These are phyloP conservation scores for Colletotrichum plurivorum DNA, from an alignment of 2,329 filamentous ascomycete species.

Conservation along the genomic window DNA sequence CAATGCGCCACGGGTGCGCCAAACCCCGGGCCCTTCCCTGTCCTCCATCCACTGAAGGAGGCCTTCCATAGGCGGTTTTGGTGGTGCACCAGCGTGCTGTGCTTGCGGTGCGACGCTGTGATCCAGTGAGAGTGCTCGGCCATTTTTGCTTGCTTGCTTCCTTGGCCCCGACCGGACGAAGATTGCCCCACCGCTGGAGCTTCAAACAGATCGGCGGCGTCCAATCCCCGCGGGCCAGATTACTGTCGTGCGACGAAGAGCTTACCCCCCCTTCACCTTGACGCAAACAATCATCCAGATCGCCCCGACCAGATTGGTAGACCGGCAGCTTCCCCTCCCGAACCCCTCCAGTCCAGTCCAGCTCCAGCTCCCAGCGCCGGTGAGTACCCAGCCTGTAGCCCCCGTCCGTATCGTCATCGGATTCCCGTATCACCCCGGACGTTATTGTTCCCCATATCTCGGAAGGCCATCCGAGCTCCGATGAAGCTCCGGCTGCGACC, in stretches of 20 bases:
- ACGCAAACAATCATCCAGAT: background rate
- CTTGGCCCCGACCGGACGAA: background rate
- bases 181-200: background rate
- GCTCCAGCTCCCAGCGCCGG: background rate
- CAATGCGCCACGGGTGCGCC: constrained; percentile 13
- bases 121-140: background rate
- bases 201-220: constrained; percentile 8
- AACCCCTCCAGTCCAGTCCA: background rate
- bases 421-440: constrained; percentile 6
- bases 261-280: background rate
- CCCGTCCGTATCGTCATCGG: background rate
- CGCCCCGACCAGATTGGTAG: constrained; percentile 12
- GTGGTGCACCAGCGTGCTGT: background rate
- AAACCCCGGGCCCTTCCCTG: constrained; percentile 31
- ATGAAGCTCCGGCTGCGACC: constrained; percentile 29
- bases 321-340: constrained; percentile 3
- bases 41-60: background rate
- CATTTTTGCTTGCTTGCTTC: background rate
- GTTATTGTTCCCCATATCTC: constrained; percentile 11
- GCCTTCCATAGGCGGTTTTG: too few relatives aligned
- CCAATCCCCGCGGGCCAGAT: background rate
- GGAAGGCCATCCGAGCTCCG: constrained; percentile 26
- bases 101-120: background rate
- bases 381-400: background rate
- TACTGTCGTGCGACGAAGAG: constrained; percentile 9